Base-by-base conservation (phyloP, 352 stramenopile species). In the Globisporangium takayamanum region DNA sequence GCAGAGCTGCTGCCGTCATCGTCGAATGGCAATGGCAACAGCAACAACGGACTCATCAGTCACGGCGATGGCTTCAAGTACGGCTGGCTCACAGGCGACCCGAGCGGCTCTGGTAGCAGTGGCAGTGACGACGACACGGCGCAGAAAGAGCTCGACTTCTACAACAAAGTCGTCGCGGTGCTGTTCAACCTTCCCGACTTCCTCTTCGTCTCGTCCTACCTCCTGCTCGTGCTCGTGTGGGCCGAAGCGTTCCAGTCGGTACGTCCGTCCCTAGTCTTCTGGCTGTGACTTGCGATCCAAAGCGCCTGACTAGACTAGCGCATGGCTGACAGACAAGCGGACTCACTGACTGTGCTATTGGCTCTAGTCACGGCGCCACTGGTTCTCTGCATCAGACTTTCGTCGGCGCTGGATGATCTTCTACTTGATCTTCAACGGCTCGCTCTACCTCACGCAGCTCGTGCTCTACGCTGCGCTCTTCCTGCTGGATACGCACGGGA, bases 141-240 rank as follows among this genome's bases (percentile, higher is more conserved):
- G n/a, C 68, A 87, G 58, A 68, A 70, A 10, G 84, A 94, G 61
- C 73, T 94, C 6, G 80, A 92, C 50, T 94, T 94, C 44, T 94
- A 94, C 80, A 94, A 94, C 78, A 92, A 94, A 64, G 84, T 94
- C 25, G 84, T 94, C 50, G 84, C 84, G 5, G 84, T 97, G 66
- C 76, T 97, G 6, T 97, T 97, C 70, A 94, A 97, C 57, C 60
- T 97, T 50, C 89, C 89, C n/a, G 89, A 97, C 61, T 97, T 95
- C 59, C 70, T 95, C 18, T 95, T 94, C 53, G 82, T 97, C 46
- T 95, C 85, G 50, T 94, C 87, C 7, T 97, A 96, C 65, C 67
- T 95, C 49, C 67, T 97, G 57, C 68, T 97, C n/a, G 85, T 95
- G 47, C 63, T 97, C 20, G 84, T 97, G 20, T 97, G 87, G 87